A percentile compares a stretch with the other conserved stretches of the same genome.
phyloP scores from a whole-genome alignment of 2,329 filamentous ascomycete species.

The Ambrosiella beaveri region DNA sequence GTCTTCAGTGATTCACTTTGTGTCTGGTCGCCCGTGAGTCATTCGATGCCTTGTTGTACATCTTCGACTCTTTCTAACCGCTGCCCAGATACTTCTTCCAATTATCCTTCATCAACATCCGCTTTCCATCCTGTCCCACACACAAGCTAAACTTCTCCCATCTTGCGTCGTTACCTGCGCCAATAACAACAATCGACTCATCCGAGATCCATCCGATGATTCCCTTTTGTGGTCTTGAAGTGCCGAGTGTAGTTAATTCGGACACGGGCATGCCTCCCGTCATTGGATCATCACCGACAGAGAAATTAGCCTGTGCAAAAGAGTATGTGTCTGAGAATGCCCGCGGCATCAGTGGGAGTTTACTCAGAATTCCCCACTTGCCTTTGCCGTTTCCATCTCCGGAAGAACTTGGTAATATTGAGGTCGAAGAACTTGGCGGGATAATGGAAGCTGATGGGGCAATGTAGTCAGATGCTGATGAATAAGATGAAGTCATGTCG shows the following conservation, averaged over 20 bases:
- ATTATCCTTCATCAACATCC: conserved; percentile 51
- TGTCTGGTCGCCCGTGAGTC: no score
- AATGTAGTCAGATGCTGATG: background rate
- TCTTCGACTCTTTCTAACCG: conserved; percentile 16
- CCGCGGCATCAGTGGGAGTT: conserved; percentile 67
- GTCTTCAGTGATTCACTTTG: no score
- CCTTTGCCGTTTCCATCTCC: conserved; percentile 36
- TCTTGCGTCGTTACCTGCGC: conserved; percentile 60
- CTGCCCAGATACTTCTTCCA: conserved; percentile 62
- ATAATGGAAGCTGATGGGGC: background rate
- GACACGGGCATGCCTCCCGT: conserved; percentile 27
- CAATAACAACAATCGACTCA: conserved; percentile 54
- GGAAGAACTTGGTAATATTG: conserved; percentile 17
- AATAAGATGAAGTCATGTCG: conserved; percentile 14
- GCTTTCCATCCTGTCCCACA: conserved; percentile 50
- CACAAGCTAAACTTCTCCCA: conserved; percentile 76
- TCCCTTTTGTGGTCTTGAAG: conserved; percentile 54
- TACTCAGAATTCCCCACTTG: conserved; percentile 75
- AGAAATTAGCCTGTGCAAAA: conserved; percentile 63
- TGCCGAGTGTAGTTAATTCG: conserved; percentile 30
- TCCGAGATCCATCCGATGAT: conserved; percentile 72
- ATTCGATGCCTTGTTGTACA: no score
- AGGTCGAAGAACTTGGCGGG: conserved; percentile 17
- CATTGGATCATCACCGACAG: conserved; percentile 57
- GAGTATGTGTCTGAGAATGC: conserved; percentile 84